Conservation (phyloP, 2,329 filamentous ascomycete genomes). For the Alternaria ventricosa region DNA sequence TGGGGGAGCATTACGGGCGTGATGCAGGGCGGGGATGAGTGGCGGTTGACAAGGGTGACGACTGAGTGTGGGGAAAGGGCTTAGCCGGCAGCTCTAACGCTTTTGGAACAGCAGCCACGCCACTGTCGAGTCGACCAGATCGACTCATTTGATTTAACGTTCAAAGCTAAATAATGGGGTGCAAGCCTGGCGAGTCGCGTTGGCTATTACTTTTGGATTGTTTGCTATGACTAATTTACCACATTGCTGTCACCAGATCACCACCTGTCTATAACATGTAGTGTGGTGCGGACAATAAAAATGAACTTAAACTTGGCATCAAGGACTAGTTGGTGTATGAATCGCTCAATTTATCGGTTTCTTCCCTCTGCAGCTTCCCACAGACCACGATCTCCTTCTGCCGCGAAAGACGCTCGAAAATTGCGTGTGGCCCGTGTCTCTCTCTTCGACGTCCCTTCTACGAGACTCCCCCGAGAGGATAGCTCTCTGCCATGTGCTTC, state of each 20-base stretch:
- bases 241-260: background rate
- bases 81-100: background rate
- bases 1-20: background rate
- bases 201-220: background rate
- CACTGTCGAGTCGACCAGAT: background rate
- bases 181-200: background rate
- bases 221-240: background rate
- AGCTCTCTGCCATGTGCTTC: background rate
- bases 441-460: background rate
- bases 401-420: background rate
- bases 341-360: background rate
- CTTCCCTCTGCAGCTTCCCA: background rate
- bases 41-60: background rate
- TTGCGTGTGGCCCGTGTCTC: background rate
- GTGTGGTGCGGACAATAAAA: background rate
- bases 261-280: background rate
- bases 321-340: background rate
- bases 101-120: background rate
- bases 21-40: background rate
- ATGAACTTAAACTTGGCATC: background rate
- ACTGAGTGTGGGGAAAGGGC: conserved; percentile 1
- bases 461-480: background rate
- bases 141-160: background rate
- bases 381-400: background rate
- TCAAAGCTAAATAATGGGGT: background rate